Evolutionary conservation across 2,329 filamentous ascomycete species (phyloP).

Genomic region (Grosmannia clavigera): DNA sequence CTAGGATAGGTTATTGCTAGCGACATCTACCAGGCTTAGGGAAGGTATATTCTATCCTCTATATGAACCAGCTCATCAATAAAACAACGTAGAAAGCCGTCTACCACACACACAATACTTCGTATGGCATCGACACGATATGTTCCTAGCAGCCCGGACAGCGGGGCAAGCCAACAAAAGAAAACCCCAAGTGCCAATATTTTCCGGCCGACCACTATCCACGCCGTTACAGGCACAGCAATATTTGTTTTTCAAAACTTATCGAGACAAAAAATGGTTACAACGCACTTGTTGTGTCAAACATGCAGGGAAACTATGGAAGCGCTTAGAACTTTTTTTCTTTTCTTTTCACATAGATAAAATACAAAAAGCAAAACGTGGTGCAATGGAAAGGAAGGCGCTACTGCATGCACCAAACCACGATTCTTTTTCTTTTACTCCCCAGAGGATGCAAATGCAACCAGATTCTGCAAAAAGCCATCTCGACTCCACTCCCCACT

Average conservation of each 20-base stretch:
- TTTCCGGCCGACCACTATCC: no score
- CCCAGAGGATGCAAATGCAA: constrained; percentile 47
- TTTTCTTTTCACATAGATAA: background rate
- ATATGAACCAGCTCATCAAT: no score
- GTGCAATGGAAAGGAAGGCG: background rate
- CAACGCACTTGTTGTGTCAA: background rate
- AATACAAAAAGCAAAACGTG: background rate
- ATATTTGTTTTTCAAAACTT: background rate
- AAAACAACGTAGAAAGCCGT: no score
- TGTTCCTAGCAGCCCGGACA: no score
- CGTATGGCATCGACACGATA: no score
- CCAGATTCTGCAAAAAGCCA: constrained; percentile 55
- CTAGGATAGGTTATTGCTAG: no score
- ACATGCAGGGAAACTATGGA: background rate
- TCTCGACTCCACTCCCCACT: constrained; percentile 50
- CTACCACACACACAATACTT: no score
- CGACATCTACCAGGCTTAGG: no score
- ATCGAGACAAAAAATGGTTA: background rate
- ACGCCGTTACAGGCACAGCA: background rate
- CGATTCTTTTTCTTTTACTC: constrained; percentile 7
- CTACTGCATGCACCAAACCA: background rate
- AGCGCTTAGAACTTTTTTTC: background rate
- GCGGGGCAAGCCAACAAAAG: no score
- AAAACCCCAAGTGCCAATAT: no score
- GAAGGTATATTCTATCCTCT: no score